phyloP scores from a whole-genome alignment of 2,329 filamentous ascomycete species.

The Periglandula ipomoeae region DNA sequence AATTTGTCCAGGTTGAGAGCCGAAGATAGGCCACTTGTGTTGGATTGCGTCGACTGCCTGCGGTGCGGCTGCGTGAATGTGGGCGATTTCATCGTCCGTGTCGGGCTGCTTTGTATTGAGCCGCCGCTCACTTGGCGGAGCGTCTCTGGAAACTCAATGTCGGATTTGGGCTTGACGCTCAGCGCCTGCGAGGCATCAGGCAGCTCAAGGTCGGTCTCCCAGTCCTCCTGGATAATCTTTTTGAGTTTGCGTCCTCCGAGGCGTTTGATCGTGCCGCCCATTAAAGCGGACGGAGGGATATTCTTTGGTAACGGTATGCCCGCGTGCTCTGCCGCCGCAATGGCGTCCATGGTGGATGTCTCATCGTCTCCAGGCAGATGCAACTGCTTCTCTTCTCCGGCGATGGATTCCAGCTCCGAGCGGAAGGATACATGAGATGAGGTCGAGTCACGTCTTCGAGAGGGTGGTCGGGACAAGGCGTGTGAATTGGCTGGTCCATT shows the following conservation, averaged over 20 bases:
- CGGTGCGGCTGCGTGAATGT: conserved; percentile 18
- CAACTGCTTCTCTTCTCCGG: conserved; percentile 78
- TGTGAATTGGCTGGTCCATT: conserved; percentile 9
- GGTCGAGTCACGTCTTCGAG: conserved; percentile 61
- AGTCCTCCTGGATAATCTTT: conserved; percentile 68
- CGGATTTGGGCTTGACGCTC: conserved; percentile 55
- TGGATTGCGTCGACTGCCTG: conserved; percentile 22
- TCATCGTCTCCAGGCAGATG: conserved; percentile 80
- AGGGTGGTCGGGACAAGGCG: conserved; percentile 12
- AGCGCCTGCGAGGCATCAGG: conserved; percentile 50
- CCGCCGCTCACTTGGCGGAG: conserved; percentile 56
- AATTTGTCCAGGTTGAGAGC: conserved; percentile 55
- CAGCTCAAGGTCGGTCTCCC: conserved; percentile 69
- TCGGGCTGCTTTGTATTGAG: conserved; percentile 44
- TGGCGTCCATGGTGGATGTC: conserved; percentile 72
- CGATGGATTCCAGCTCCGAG: conserved; percentile 69
- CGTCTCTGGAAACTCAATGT: conserved; percentile 55
- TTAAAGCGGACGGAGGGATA: conserved; percentile 77
- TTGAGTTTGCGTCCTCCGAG: conserved; percentile 67
- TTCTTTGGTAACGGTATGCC: conserved; percentile 86
- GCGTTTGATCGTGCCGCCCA: conserved; percentile 88
- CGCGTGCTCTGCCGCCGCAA: conserved; percentile 76
- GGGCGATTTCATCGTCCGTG: conserved; percentile 26
- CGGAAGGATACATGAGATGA: conserved; percentile 76
- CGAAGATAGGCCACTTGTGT: conserved; percentile 27